phyloP scores from a whole-genome alignment of 257 asterid species.

The Anisodus acutangulus region DNA sequence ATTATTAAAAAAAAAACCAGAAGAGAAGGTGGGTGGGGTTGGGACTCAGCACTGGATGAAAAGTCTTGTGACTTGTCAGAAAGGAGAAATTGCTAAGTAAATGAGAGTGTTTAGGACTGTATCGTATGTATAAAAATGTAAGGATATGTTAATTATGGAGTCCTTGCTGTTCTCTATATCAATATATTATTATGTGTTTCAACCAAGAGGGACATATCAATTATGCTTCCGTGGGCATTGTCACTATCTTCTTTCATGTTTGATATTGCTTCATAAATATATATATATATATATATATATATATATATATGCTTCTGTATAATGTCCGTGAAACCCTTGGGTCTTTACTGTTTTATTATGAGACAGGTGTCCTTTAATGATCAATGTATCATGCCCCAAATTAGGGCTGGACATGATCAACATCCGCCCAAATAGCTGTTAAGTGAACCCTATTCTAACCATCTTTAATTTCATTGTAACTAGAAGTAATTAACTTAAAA shows the following conservation, averaged over 20 bases:
- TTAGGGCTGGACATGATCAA: too few relatives aligned
- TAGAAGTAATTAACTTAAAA: too few relatives aligned
- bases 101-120: neutral
- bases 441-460: too few relatives aligned
- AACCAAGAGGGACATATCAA: constrained; percentile 18
- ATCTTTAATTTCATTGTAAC: too few relatives aligned
- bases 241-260: neutral
- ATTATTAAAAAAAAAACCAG: neutral
- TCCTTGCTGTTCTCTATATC: neutral
- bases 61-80: constrained; percentile 14
- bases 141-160: neutral
- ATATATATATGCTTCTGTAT: too few relatives aligned
- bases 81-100: neutral
- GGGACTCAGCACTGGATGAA: neutral
- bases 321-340: neutral
- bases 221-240: neutral
- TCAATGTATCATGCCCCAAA: neutral
- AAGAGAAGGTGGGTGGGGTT: neutral
- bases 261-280: neutral
- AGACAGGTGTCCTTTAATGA: neutral
- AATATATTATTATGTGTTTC: neutral
- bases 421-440: too few relatives aligned
- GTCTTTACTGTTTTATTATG: neutral
- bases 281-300: neutral
- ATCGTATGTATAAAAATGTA: neutral